Evolutionary conservation across 2,329 filamentous ascomycete species (phyloP), one percentile per base, ranked within the genome.

Genomic region (Aspergillus novofumigatus): DNA sequence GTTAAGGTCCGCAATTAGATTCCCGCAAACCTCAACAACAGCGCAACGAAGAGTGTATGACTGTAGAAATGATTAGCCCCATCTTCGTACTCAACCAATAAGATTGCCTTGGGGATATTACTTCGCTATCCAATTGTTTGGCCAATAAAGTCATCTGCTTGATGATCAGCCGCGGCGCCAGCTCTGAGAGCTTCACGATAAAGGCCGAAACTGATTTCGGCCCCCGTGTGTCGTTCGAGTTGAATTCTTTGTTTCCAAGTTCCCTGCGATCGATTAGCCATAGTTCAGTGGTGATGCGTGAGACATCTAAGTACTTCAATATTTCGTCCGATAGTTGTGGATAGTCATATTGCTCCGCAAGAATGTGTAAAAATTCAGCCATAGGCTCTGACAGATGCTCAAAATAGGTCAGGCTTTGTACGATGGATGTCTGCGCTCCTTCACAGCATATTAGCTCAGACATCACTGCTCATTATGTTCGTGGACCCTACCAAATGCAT

Each of bases 361-460:
- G 81, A 68, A 97, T 99, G 67, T 97, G 91, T 4, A 99, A 79
- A 67, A 99, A 96, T 72, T 99, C 95, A 32, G 94, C 94, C 94
- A 99, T 99, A 1, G 94, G 94, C 70, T 99, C 94, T 0, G 94
- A 93, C n/a, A 99, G 79, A 74, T 99, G 94, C 76, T 99, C 94
- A 68, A 97, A 99, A 72, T 99, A 99, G 4, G 94, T 96, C 64
- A 99, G 78, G 70, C 94, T 97, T 74, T 99, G 94, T 54, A 97
- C 92, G 68, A 99, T 96, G 49, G 92, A 96, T 50, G 96, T 97
- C 81, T 99, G 94, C 1, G 94, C 94, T 52, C 90, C 91, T 95
- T 67, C 8, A 25, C 5, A 25, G 49, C 61, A 11, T 14, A 51
- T 74, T 60, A 74, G 67, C 49, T 50, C 23, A 23, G 20, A 10